Conservation (phyloP, 2,329 filamentous ascomycete species). For the Myriosclerotinia curreyana region DNA sequence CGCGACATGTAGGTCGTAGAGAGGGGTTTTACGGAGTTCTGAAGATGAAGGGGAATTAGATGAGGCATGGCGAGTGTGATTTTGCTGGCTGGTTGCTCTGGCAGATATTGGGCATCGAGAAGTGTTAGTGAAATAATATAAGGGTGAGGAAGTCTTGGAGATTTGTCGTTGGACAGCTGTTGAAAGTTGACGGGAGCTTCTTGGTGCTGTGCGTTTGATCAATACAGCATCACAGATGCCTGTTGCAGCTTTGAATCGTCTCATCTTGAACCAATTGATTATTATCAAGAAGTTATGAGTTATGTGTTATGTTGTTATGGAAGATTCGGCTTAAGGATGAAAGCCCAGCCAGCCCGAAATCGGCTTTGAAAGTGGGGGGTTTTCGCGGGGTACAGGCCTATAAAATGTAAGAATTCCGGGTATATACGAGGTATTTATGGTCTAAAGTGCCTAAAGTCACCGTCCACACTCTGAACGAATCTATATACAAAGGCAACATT, state of each 20-base stretch:
- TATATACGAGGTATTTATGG: background rate
- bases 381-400: background rate
- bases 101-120: constrained; percentile 11
- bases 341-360: constrained; percentile 2
- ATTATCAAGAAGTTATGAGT: constrained; percentile 18
- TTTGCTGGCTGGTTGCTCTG: background rate
- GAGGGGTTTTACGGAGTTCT: constrained; percentile 60
- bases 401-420: background rate
- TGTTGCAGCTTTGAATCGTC: constrained; percentile 34
- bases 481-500: background rate
- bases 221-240: constrained; percentile 27
- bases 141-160: constrained; percentile 16
- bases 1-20: constrained; percentile 75
- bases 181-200: constrained; percentile 31
- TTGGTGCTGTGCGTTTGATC: constrained; percentile 22
- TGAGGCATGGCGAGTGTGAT: constrained; percentile 28
- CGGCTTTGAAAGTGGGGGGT: constrained; percentile 13
- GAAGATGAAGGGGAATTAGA: constrained; percentile 23
- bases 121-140: constrained; percentile 19
- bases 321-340: constrained; percentile 23
- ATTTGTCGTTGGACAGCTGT: constrained; percentile 30
- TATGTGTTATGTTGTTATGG: too few species aligned
- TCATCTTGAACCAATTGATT: constrained; percentile 36
- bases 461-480: too few species aligned
- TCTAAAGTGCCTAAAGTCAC: constrained; percentile 2